Base-by-base conservation (phyloP, 495 filamentous ascomycete species). In the Geopyxis carbonaria region DNA sequence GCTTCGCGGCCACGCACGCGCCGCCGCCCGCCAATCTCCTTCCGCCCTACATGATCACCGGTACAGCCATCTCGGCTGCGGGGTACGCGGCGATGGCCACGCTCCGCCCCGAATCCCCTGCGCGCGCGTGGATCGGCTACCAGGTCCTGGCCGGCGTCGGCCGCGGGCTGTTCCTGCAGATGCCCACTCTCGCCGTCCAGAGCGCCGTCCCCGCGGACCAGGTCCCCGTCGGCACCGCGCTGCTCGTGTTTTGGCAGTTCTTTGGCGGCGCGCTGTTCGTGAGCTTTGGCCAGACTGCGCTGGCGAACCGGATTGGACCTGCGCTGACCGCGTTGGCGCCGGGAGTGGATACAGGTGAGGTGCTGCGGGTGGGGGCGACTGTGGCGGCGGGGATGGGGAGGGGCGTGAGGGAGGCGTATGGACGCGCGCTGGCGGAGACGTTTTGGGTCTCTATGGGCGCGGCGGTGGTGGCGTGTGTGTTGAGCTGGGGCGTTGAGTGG, bases 181-280 rank as follows among this genome's bases (percentile, higher is more conserved):
- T 68, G 45, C 31, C 31, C 1, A n/a, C 20, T 9, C 10, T 34
- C 14, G 31, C 31, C 10, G 31, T 34, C 3, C 31, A 34, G 16
- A 19, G 10, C 7, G 31, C 16, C 2, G 13, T 34, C 11, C 11
- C 11, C 10, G 16, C 55, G 0, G 55, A 55, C 0, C 67, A 76
- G 43, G 60, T 75, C 0, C 52, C 75, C 0, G 66, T 67, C 16
- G 73, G 70, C 22, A 62, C 67, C 5, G 61, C 69, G 1, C 44
- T 74, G 7, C 64, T 75, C 38, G 62, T 75, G 34, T 70, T 76
- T 28, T 47, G 55, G 13, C 73, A 78, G 50, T 63, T 60, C 2
- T 56, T 80, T 1, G 72, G 72, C 4, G 72, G 68, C 34, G 64
- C 73, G 2, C 44, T 78, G 22, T 75, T 78, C 43, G 59, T 71